These are phyloP conservation scores for Apiospora marii DNA, from an alignment of 2,329 filamentous ascomycete genomes.

Conservation along the genomic window DNA sequence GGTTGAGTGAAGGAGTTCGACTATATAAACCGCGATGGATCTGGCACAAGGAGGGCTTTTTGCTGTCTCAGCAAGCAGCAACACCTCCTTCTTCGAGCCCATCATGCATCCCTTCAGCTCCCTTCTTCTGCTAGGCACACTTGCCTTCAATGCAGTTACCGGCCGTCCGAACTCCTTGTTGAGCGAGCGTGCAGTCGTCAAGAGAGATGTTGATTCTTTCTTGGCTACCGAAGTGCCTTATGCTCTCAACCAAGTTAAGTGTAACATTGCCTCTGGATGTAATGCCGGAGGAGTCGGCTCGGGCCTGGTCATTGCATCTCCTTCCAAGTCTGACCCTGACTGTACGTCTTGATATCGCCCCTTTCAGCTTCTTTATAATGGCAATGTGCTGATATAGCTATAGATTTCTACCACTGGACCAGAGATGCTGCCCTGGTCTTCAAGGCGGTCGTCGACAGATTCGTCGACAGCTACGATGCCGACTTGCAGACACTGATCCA, in stretches of 20 bases:
- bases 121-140: conserved; percentile 58
- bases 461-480: conserved; percentile 64
- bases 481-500: conserved; percentile 68
- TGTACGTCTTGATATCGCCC: conserved; percentile 51
- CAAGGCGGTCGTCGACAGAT: conserved; percentile 73
- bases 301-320: conserved; percentile 65
- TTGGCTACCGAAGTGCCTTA: conserved; percentile 60
- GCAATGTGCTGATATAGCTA: conserved; percentile 28
- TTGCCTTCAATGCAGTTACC: conserved; percentile 59
- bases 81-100: conserved; percentile 43
- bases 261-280: conserved; percentile 68
- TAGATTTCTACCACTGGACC: conserved; percentile 83
- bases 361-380: neutral
- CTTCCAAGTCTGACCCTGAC: conserved; percentile 60
- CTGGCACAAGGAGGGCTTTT: conserved; percentile 31
- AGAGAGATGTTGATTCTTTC: conserved; percentile 60
- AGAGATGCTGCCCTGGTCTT: conserved; percentile 76
- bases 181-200: conserved; percentile 49
- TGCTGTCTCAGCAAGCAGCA: conserved; percentile 35
- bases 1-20: conserved; percentile 26
- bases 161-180: conserved; percentile 50
- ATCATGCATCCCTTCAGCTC: conserved; percentile 61
- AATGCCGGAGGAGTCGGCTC: conserved; percentile 54
- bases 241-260: conserved; percentile 60
- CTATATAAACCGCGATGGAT: conserved; percentile 41